Evolutionary conservation across 2,329 filamentous ascomycete genomes (phyloP).

Genomic region (Trichoderma simmonsii): DNA sequence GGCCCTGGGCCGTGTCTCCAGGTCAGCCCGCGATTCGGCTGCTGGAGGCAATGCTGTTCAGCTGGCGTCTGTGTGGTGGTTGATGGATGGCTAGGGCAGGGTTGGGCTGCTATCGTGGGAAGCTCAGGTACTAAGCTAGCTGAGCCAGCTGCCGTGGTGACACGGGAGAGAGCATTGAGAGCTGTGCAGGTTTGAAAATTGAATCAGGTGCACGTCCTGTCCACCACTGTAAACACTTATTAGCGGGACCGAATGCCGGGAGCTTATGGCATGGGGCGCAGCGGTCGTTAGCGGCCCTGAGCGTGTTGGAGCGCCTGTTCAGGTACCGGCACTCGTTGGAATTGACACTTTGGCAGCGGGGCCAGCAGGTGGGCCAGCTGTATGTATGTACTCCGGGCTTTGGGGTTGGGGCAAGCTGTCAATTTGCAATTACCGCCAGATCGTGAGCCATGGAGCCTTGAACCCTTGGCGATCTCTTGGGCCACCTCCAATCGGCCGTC

Average conservation of each 20-base stretch:
- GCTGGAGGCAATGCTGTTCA: background rate
- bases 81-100: background rate
- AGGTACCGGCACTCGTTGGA: background rate
- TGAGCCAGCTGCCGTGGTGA: background rate
- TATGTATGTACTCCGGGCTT: background rate
- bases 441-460: background rate
- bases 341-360: slow-evolving; percentile 8
- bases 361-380: slow-evolving; percentile 15
- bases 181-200: background rate
- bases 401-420: slow-evolving; percentile 4
- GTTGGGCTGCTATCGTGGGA: background rate
- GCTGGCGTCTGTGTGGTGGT: background rate
- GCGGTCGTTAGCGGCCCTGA: background rate
- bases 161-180: background rate
- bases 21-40: background rate
- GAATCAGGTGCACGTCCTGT: background rate
- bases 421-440: slow-evolving; percentile 9
- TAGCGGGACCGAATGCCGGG: background rate
- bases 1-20: background rate
- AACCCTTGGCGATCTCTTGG: slow-evolving; percentile 14
- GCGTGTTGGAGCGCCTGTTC: background rate
- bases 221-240: background rate
- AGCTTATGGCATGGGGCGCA: slow-evolving; percentile 3
- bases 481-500: background rate
- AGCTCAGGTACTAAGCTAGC: background rate